Base-by-base conservation (phyloP, 2,329 filamentous ascomycete genomes). In the Botryotinia narcissicola region DNA sequence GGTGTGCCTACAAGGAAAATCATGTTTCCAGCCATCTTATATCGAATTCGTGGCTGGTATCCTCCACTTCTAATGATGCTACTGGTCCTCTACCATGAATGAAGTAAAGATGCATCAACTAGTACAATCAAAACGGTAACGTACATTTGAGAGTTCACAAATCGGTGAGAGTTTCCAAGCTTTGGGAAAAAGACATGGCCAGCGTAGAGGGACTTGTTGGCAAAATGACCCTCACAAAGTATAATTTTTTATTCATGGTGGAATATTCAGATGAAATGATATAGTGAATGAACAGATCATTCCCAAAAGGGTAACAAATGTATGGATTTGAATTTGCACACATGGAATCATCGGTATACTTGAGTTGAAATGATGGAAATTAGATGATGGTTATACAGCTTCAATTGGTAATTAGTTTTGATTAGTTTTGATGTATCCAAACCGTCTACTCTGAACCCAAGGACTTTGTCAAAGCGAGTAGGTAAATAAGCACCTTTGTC, bases 61-160 rank as follows among this genome's bases (percentile, higher is more conserved):
- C 61, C 61, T 64, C 61, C n/a, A 64, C 40, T 46, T 32, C 40
- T 8, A 9, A 20, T 1, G 18, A 63, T 46, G 1, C 40, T 63
- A 63, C 35, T 63, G 61, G 61, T 5, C 8, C 18, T 14, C 40
- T 22, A 29, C 10, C 9, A 22, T 63, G 37, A 6, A 40, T 62
- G 60, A 62, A 44, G 61, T 63, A 44, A 63, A 44, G 61, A 32
- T 44, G 40, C 61, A 64, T 64, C 40, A 25, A 64, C 61, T 64
- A 64, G 61, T 32, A 10, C 61, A 22, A 32, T 32, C 40, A 14
- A n/a, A 64, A 64, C 25, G 40, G n/a, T 4, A 44, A 32, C 42
- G 61, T 9, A 64, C 61, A 32, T 42, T 18, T 8, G 61, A 10
- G 42, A 16, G 42, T 3, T 32, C 61, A 64, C 40, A 29, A 29